Base-by-base conservation (phyloP, 176 grass and related monocot genomes). In the Alopecurus myosuroides region DNA sequence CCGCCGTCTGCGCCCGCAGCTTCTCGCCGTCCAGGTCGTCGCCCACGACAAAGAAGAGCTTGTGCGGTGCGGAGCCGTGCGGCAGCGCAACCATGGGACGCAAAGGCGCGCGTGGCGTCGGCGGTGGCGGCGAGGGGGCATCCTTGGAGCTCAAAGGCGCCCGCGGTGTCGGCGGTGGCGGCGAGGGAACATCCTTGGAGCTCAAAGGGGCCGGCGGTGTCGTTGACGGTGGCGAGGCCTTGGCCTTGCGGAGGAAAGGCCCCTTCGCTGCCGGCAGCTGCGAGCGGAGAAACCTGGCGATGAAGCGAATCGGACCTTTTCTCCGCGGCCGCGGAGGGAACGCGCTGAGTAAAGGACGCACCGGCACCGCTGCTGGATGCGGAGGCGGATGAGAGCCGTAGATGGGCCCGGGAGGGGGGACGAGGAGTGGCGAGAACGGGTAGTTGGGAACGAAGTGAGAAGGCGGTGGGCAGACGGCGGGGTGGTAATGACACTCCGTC, bases 11-110 rank as follows among this genome's bases (percentile, higher is more conserved):
- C 8, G n/a, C n/a, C 12, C 34, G 30, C 18, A 5, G 18, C 83
- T 76, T 77, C 77, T 48, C 23, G 1, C 28, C 18, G 7, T 20
- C 44, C 25, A 44, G 23, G 33, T 36, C 4, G 17, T 5, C 11
- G 46, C 57, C 31, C 11, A 8, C 4, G 87, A 35, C 20, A n/a
- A 69, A 8, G 48, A 79, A 58, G 73, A 68, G 65, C 66, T 60
- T 88, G 88, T 50, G 86, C 40, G 77, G 69, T 52, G 85, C 40
- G 4, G 20, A 10, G 33, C 46, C 66, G 55, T 66, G 79, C 26
- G n/a, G 45, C 39, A 51, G 39, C 61, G 82, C 12, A 46, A 15
- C 44, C 44, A 1, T 46, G 44, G 3, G 11, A 15, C 3, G 12
- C 12, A 4, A 46, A 9, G 39, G 39, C 39, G 39, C 39, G 1